Conservation (phyloP, 1,284 basidiomycete species). For the Microstroma glucosiphilum region DNA sequence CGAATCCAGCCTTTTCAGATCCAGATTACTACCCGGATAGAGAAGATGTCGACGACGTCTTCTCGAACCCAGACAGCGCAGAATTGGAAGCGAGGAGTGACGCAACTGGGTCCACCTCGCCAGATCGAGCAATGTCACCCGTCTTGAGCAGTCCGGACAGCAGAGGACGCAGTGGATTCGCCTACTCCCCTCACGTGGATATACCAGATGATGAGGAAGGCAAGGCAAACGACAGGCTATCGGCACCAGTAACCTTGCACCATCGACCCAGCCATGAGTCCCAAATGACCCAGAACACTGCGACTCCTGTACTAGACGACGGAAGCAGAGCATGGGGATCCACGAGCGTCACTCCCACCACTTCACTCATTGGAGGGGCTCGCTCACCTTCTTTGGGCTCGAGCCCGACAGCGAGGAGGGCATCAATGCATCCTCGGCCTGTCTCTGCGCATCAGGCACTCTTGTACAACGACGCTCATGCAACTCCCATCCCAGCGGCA, state of each 20-base stretch:
- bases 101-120: slow-evolving; percentile 18
- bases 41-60: slow-evolving; percentile 19
- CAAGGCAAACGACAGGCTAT: neutral
- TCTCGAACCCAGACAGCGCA: slow-evolving; percentile 19
- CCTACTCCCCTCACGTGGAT: slow-evolving; percentile 8
- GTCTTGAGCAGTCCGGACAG: neutral
- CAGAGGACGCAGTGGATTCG: neutral
- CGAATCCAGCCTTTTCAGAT: slow-evolving; percentile 7
- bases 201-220: neutral
- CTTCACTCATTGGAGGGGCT: too few relatives aligned
- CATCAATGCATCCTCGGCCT: too few relatives aligned
- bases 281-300: too few relatives aligned
- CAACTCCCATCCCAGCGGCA: slow-evolving; percentile 28
- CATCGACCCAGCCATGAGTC: too few relatives aligned
- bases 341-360: too few relatives aligned
- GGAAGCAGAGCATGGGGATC: too few relatives aligned
- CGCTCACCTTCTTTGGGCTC: too few relatives aligned
- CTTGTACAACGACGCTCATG: neutral
- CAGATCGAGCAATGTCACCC: slow-evolving; percentile 7
- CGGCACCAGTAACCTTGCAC: too few relatives aligned
- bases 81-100: slow-evolving; percentile 17
- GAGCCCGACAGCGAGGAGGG: too few relatives aligned
- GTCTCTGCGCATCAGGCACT: too few relatives aligned
- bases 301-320: too few relatives aligned
- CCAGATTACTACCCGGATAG: slow-evolving; percentile 11